phyloP scores from a whole-genome alignment of 2,329 filamentous ascomycete genomes.

The Aspergillus nomiae region DNA sequence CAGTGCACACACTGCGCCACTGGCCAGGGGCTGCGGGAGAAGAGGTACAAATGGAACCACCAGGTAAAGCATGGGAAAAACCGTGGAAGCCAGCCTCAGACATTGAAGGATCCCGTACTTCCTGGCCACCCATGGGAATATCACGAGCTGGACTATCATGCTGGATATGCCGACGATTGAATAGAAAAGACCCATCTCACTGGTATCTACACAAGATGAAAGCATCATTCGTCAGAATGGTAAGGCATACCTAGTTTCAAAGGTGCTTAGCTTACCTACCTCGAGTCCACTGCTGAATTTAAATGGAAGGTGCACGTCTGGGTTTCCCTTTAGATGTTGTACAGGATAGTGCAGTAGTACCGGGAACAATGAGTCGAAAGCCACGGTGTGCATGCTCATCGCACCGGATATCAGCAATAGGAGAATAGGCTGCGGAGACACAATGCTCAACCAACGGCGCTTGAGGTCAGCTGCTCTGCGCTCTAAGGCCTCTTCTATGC shows the following conservation, averaged over 20 bases:
- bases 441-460: conserved; percentile 61
- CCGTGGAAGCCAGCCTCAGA: conserved; percentile 65
- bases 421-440: conserved; percentile 72
- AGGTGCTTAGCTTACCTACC: conserved; percentile 40
- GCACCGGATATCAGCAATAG: conserved; percentile 78
- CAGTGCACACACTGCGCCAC: conserved; percentile 62
- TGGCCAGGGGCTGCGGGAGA: conserved; percentile 54
- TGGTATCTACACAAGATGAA: conserved; percentile 49
- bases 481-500: conserved; percentile 7
- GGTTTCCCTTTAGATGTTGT: conserved; percentile 56
- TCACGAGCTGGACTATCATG: conserved; percentile 79
- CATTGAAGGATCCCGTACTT: conserved; percentile 74
- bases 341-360: conserved; percentile 81
- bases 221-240: background rate
- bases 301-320: conserved; percentile 67
- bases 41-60: conserved; percentile 80
- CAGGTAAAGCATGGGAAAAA: conserved; percentile 76
- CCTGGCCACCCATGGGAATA: conserved; percentile 76
- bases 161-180: conserved; percentile 78
- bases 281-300: conserved; percentile 84
- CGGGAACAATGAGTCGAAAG: conserved; percentile 84
- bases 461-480: conserved; percentile 18
- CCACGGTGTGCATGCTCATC: conserved; percentile 79
- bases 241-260: background rate
- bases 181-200: conserved; percentile 81